Evolutionary conservation across 176 grass and related monocot genomes (phyloP), one percentile per base, ranked within the genome.

Genomic region (Carex parvula): DNA sequence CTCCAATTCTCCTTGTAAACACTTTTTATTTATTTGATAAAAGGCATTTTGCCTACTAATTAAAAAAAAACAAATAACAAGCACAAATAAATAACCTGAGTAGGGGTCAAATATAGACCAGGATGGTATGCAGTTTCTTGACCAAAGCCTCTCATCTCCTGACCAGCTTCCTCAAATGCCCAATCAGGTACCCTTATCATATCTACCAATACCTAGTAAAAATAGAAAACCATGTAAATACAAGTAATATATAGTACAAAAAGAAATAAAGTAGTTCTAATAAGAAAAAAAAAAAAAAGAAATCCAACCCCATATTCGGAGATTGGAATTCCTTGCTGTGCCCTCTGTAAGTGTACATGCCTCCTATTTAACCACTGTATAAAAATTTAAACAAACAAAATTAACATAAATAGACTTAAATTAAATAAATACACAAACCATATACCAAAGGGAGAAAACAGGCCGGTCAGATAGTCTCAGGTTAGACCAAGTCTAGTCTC

Each of bases 91-190:
- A 57, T 89, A 60, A 97, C 96, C 91, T 95, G 96, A 57, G 93
- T 90, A 60, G 96, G n/a, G 37, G 88, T 95, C 79, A 98, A 90
- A 86, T 98, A 98, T 62, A 95, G 96, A 54, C 96, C 96, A 13
- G 96, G 96, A 92, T 98, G 93, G 79, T 98, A 98, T 42, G 92
- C 91, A 21, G 96, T 95, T 81, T 98, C 93, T 89, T 98, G 96
- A 70, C 91, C 96, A 58, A 95, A 88, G 86, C 89, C 92, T 92
- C 96, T 93, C 83, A 98, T 83, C 90, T 98, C 96, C 76, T 90
- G 79, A 68, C 93, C 96, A 77, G 94, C 91, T 1, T 93, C 97
- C 80, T 96, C 97, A 55, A 99, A 99, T 80, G 97, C 89, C 97
- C 97, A 99, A 88, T 94, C 97, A 48, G 97, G 93, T 56, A 99